Base-by-base conservation (phyloP, 352 stramenopile species). In the Globisporangium solare region DNA sequence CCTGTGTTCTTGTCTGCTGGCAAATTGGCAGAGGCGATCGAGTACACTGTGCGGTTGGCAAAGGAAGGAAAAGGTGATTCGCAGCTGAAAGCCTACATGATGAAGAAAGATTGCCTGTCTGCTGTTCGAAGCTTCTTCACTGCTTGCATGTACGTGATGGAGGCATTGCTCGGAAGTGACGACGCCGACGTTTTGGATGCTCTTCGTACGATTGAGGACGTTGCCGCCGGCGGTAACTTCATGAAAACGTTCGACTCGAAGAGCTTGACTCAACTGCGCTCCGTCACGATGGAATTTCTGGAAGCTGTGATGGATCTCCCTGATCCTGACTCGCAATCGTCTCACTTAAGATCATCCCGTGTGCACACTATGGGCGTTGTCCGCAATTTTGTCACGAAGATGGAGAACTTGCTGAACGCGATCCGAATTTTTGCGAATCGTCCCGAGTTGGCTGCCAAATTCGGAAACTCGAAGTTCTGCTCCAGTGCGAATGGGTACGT, bases 401-500 rank as follows among this genome's bases (percentile, higher is more conserved):
- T 87, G 75, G 74, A 88, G 53, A 78, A 74, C 48, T 21, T 90
- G 20, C 62, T 90, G 5, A 86, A 87, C 39, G 67, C 74, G 13
- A 70, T 83, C 24, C 74, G 71, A 15, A 74, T 82, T 15, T 79
- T 88, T 50, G 66, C 68, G 1, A 80, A 81, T 49, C 63, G 66
- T 18, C 75, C 77, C 5, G 77, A 84, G 47, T 70, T 88, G 46
- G 71, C 67, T 51, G 63, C 65, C 11, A 88, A 88, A 64, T 88
- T 90, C 47, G 71, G 67, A 47, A 83, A 86, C 55, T 78, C 76
- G 2, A 86, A 86, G 60, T 93, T 93, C 55, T 89, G 79, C 59
- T 87, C 80, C 1, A 79, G 70, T 32, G 65, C 74, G 11, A 93
- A 93, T 58, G 79, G 79, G n/a, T 90, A 93, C 58, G 60, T 93